Percentiles rank a stretch among this genome's conserved stretches.
Evolutionary conservation across 2,329 filamentous ascomycete species (phyloP).

Genomic region (Aspergillus caelatus): DNA sequence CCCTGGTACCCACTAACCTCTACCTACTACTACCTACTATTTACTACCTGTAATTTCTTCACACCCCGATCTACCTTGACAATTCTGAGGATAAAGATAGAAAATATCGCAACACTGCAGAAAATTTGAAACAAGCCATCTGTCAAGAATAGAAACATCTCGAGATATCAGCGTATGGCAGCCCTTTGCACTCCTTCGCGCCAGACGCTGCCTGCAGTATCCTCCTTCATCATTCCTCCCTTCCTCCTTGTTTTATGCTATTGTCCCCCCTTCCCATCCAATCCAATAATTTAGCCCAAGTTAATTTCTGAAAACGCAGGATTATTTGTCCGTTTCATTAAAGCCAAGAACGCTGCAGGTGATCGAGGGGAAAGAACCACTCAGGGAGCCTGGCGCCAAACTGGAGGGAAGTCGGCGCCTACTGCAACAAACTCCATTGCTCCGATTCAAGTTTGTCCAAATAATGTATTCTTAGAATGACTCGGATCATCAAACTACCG

Average conservation of each 20-base stretch:
- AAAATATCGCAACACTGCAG: not conserved
- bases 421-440: slow-evolving; percentile 25
- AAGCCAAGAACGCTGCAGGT: slow-evolving; percentile 15
- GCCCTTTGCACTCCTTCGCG: not conserved
- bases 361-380: slow-evolving; percentile 21
- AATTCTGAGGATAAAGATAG: slow-evolving; percentile 5
- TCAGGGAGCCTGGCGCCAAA: slow-evolving; percentile 28
- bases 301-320: not conserved
- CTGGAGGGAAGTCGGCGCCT: slow-evolving; percentile 27
- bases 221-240: not conserved
- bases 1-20: too few species aligned
- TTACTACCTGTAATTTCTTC: not conserved
- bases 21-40: too few species aligned
- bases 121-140: slow-evolving; percentile 2
- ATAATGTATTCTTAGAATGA: slow-evolving; percentile 29
- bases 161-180: not conserved
- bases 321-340: slow-evolving; percentile 17
- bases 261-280: slow-evolving; percentile 6
- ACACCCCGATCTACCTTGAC: not conserved
- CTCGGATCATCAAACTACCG: slow-evolving; percentile 23
- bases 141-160: slow-evolving; percentile 5
- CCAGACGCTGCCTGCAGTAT: not conserved
- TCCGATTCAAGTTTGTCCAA: slow-evolving; percentile 10
- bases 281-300: slow-evolving; percentile 1
- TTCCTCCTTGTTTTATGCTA: not conserved